These are phyloP conservation scores for Arabis alpina DNA, from an alignment of 345 rosid species.

Conservation along the genomic window DNA sequence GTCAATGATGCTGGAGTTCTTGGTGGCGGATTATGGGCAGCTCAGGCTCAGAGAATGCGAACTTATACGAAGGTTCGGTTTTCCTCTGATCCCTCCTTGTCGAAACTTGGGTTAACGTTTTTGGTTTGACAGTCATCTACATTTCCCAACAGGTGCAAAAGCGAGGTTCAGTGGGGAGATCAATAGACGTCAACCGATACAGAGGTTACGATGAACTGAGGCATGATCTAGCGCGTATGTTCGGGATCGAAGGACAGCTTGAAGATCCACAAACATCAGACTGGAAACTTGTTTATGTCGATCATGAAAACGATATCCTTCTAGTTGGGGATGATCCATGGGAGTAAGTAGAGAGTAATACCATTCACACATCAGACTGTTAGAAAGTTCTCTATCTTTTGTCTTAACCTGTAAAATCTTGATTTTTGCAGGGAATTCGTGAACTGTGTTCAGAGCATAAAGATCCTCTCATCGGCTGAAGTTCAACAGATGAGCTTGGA, in stretches of 20 bases:
- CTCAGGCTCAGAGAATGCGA: slow-evolving; percentile 87
- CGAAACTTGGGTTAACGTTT: neutral
- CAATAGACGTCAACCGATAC: slow-evolving; percentile 91
- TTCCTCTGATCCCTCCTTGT: slow-evolving; percentile 12
- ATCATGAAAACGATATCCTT: slow-evolving; percentile 90
- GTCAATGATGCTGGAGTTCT: slow-evolving; percentile 78
- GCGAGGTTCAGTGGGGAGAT: slow-evolving; percentile 97
- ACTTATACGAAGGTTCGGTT: slow-evolving; percentile 88
- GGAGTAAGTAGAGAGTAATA: slow-evolving; percentile 63
- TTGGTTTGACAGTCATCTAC: slow-evolving; percentile 14
- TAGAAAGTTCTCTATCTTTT: neutral
- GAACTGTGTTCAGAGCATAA: slow-evolving; percentile 79
- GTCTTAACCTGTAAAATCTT: neutral
- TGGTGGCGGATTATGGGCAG: slow-evolving; percentile 80
- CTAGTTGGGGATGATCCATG: slow-evolving; percentile 99
- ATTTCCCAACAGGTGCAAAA: slow-evolving; percentile 72
- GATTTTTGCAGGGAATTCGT: slow-evolving; percentile 75
- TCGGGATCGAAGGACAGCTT: slow-evolving; percentile 93
- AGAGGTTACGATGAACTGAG: slow-evolving; percentile 81
- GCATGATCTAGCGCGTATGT: slow-evolving; percentile 92
- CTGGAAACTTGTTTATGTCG: slow-evolving; percentile 94
- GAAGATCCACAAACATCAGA: slow-evolving; percentile 94
- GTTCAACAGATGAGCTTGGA: slow-evolving; percentile 93
- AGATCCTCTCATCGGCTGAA: slow-evolving; percentile 78
- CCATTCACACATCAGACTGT: slow-evolving; percentile 7